Percentiles rank a stretch among this genome's conserved stretches.
phyloP scores from a whole-genome alignment of 2,329 filamentous ascomycete genomes.

The Nemania bipapillata region DNA sequence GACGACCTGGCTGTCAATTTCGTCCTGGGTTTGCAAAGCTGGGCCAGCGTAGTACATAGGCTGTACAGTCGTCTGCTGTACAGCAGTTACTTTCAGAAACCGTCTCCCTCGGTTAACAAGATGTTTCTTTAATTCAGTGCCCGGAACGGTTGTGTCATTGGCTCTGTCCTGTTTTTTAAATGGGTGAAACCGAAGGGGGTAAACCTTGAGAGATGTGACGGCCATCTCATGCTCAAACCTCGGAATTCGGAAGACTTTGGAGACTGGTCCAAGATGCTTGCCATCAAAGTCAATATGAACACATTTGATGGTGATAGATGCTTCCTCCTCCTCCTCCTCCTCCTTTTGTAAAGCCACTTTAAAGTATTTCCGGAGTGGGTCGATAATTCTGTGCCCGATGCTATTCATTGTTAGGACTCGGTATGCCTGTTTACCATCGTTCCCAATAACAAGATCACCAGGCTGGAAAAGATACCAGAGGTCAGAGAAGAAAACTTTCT shows the following conservation, averaged over 20 bases:
- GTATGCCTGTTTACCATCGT: constrained; percentile 18
- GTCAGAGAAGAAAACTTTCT: constrained; percentile 14
- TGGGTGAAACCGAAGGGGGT: neutral
- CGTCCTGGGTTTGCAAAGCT: neutral
- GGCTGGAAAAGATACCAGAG: constrained; percentile 20
- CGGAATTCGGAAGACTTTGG: constrained; percentile 6
- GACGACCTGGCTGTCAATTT: constrained; percentile 1
- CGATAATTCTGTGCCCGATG: neutral
- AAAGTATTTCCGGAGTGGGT: neutral
- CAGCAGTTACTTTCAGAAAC: constrained; percentile 12
- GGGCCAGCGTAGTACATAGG: constrained; percentile 6
- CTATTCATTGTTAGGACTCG: constrained; percentile 5
- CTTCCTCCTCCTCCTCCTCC: neutral
- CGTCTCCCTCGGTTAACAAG: neutral
- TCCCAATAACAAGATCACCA: neutral
- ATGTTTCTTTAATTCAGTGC: neutral
- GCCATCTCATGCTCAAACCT: neutral
- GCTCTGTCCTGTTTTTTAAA: neutral
- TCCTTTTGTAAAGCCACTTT: neutral
- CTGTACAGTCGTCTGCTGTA: neutral
- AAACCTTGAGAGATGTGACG: neutral
- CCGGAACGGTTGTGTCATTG: neutral
- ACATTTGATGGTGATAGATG: constrained; percentile 7
- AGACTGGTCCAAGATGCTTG: constrained; percentile 10
- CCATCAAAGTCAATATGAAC: constrained; percentile 21